Percentiles rank a stretch among this genome's conserved stretches.
Conservation (phyloP, 2,329 filamentous ascomycete genomes). For the Fusarium sp. region DNA sequence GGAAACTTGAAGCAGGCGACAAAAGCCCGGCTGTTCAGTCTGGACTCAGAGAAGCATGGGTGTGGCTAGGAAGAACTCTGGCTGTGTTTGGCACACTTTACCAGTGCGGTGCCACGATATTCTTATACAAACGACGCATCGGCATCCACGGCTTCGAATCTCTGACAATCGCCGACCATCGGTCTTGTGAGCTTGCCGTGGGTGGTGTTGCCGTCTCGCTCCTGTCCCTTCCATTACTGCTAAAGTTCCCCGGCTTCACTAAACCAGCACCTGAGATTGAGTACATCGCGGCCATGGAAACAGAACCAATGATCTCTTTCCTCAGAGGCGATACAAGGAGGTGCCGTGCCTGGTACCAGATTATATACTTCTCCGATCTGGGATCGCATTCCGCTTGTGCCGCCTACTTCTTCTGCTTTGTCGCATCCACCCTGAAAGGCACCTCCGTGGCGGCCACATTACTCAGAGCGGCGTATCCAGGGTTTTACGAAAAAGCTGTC, state of each 20-base stretch:
- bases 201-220: constrained; percentile 11
- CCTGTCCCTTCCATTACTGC: constrained; percentile 18
- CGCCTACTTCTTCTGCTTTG: not conserved
- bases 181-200: constrained; percentile 23
- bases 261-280: not conserved
- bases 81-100: constrained; percentile 7
- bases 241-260: constrained; percentile 20
- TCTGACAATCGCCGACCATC: constrained; percentile 21
- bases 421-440: not conserved
- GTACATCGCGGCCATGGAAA: not conserved
- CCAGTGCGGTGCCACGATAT: constrained; percentile 20
- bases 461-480: not conserved
- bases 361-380: not conserved
- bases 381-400: not conserved
- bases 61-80: not conserved
- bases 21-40: not conserved
- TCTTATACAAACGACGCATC: constrained; percentile 15
- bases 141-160: constrained; percentile 2
- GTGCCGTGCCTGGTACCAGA: not conserved
- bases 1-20: not conserved
- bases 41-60: not conserved
- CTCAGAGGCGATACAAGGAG: not conserved
- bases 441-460: not conserved
- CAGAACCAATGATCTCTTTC: not conserved
- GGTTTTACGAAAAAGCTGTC: not conserved